Evolutionary conservation across 2,329 filamentous ascomycete genomes (phyloP).

Genomic region (Blumeria graminis): DNA sequence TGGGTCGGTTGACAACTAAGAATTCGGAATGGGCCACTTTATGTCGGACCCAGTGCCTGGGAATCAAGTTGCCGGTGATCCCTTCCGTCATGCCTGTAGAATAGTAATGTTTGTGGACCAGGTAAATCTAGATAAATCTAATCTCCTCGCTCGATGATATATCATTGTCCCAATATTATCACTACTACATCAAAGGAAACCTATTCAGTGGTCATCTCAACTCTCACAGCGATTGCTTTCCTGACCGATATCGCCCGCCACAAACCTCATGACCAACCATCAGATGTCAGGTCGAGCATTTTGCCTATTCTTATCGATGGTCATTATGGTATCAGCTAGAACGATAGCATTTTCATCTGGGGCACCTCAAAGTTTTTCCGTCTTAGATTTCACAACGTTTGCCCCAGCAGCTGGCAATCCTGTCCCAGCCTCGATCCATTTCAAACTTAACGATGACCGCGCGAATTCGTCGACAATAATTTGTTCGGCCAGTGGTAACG

Average conservation of each 20-base stretch:
- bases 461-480: no score
- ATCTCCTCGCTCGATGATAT: no score
- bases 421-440: slow-evolving; percentile 3
- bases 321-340: not conserved
- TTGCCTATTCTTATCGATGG: slow-evolving; percentile 3
- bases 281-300: not conserved
- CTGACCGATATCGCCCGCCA: not conserved
- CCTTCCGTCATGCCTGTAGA: no score
- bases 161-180: no score
- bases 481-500: no score
- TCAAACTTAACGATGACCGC: slow-evolving; percentile 4
- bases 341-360: not conserved
- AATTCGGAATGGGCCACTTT: no score
- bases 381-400: slow-evolving; percentile 7
- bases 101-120: no score
- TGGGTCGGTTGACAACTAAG: no score
- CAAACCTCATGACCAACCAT: not conserved
- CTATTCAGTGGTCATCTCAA: not conserved
- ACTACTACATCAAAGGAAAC: not conserved
- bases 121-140: no score
- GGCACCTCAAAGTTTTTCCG: slow-evolving; percentile 5
- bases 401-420: slow-evolving; percentile 5
- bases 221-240: not conserved
- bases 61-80: no score
- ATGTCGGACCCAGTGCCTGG: no score